Evolutionary conservation across 2,329 filamentous ascomycete genomes (phyloP).

Genomic region (Phaeosphaeriaceae sp.): DNA sequence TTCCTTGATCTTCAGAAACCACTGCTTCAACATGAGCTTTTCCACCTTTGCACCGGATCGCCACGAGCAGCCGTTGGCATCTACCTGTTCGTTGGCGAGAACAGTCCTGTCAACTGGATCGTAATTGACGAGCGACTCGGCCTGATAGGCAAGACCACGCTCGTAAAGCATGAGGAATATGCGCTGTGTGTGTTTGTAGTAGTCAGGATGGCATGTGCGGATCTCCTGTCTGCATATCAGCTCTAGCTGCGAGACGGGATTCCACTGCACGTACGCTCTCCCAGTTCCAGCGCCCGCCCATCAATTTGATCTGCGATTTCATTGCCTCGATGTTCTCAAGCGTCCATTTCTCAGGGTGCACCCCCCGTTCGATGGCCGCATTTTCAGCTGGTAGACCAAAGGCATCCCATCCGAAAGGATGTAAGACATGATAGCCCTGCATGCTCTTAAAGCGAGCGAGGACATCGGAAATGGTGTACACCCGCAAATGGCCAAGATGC

Average conservation of each 20-base stretch:
- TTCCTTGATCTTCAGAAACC: constrained; percentile 86
- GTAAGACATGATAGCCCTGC: constrained; percentile 76
- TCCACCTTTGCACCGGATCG: constrained; percentile 85
- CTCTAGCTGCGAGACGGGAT: neutral
- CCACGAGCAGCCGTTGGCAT: constrained; percentile 85
- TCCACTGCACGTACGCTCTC: constrained; percentile 63
- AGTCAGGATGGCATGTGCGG: constrained; percentile 81
- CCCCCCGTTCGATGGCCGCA: constrained; percentile 82
- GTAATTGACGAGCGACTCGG: constrained; percentile 86
- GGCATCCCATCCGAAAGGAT: constrained; percentile 96
- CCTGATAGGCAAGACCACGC: constrained; percentile 80
- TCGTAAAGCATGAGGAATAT: constrained; percentile 81
- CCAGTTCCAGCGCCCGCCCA: constrained; percentile 89
- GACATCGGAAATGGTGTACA: constrained; percentile 91
- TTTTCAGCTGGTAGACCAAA: constrained; percentile 93
- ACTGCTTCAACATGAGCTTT: constrained; percentile 80
- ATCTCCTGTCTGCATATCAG: constrained; percentile 68
- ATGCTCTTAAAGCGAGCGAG: constrained; percentile 78
- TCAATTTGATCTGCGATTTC: constrained; percentile 79
- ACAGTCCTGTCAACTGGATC: constrained; percentile 90
- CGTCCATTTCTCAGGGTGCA: constrained; percentile 82
- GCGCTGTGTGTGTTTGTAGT: constrained; percentile 89
- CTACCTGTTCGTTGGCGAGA: constrained; percentile 92
- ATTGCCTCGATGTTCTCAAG: constrained; percentile 80
- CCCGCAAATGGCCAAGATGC: constrained; percentile 85